These are phyloP conservation scores for Trichoderma gamsii DNA, from an alignment of 495 filamentous ascomycete species.

Conservation along the genomic window DNA sequence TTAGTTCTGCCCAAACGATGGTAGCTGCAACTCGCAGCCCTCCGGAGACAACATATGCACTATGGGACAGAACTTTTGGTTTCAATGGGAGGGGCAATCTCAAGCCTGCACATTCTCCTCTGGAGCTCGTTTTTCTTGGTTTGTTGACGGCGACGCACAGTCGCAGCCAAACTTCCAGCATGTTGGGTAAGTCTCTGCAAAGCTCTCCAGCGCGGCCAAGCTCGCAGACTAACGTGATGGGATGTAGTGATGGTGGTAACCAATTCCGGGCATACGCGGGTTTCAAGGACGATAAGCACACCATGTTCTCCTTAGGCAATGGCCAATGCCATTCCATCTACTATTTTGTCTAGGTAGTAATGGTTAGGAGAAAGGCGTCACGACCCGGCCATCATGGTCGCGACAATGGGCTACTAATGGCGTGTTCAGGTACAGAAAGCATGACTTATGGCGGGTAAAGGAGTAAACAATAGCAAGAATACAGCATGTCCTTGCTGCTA, in stretches of 20 bases:
- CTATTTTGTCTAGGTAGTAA: constrained; percentile 12
- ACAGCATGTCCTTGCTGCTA: too few relatives aligned
- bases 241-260: constrained; percentile 15
- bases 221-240: neutral
- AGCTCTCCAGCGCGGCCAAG: too few relatives aligned
- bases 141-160: constrained; percentile 11
- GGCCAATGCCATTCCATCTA: constrained; percentile 16
- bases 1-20: constrained; percentile 14
- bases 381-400: too few relatives aligned
- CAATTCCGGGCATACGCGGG: constrained; percentile 16
- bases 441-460: too few relatives aligned
- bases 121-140: constrained; percentile 12
- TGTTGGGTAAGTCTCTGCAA: constrained; percentile 14
- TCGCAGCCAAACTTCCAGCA: constrained; percentile 14
- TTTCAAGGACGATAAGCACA: constrained; percentile 16
- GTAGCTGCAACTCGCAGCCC: constrained; percentile 8
- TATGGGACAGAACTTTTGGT: constrained; percentile 10
- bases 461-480: neutral
- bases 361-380: too few relatives aligned
- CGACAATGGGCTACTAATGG: too few relatives aligned
- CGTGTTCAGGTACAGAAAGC: too few relatives aligned
- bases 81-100: constrained; percentile 1
- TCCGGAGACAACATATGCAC: constrained; percentile 12
- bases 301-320: neutral
- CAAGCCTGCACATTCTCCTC: constrained; percentile 12